phyloP scores from a whole-genome alignment of 768 basidiomycete species.

The Dictyophora rubrovolvata region DNA sequence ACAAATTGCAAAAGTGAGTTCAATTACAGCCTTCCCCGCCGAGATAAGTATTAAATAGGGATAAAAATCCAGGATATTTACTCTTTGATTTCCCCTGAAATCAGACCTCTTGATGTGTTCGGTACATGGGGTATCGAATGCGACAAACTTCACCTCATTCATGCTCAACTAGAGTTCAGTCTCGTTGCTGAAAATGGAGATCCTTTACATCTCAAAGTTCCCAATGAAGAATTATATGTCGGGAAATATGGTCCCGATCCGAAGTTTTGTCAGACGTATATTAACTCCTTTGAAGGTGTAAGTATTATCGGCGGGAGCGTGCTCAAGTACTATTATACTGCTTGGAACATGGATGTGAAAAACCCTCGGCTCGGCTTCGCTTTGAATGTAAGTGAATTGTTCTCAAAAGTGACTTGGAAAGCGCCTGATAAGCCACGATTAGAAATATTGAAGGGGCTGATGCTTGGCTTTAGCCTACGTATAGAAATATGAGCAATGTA shows the following conservation, averaged over 20 bases:
- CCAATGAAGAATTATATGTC: conserved; percentile 45
- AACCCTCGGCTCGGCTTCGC: neutral
- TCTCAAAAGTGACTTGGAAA: neutral
- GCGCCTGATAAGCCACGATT: neutral
- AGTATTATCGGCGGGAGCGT: conserved; percentile 42
- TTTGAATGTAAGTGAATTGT: neutral
- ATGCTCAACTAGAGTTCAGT: conserved; percentile 40
- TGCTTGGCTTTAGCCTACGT: too few species aligned
- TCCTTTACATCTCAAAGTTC: conserved; percentile 47
- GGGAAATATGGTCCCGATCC: conserved; percentile 43
- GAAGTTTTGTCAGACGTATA: conserved; percentile 43
- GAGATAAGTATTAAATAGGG: too few species aligned
- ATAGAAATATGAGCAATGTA: too few species aligned
- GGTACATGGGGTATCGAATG: conserved; percentile 50
- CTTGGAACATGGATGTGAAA: conserved; percentile 43
- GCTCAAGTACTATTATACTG: conserved; percentile 50
- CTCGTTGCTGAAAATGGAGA: conserved; percentile 38
- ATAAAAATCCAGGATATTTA: conserved; percentile 35
- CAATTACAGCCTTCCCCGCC: neutral
- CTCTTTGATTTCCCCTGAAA: conserved; percentile 45
- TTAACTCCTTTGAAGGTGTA: conserved; percentile 39
- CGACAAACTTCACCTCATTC: conserved; percentile 32
- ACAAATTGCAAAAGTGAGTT: conserved; percentile 32
- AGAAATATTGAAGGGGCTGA: neutral
- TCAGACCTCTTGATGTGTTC: conserved; percentile 38